Percentiles rank a stretch among this genome's conserved stretches.
phyloP scores from a whole-genome alignment of 192 early-diverging fungal species.

The Diversispora epigaea region DNA sequence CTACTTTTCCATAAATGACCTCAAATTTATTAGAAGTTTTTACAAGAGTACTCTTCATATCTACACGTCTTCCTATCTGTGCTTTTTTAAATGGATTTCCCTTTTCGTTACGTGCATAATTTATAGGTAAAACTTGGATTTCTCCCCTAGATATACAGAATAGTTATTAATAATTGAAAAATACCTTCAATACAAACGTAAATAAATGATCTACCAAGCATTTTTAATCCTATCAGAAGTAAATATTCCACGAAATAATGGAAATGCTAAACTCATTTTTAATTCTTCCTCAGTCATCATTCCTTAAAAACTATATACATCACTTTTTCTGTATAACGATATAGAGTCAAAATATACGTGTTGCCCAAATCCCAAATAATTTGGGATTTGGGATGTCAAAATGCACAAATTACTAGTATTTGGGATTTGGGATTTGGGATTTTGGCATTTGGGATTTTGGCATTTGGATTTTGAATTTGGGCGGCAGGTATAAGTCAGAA shows the following conservation, averaged over 20 bases:
- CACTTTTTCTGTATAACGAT: conserved; percentile 14
- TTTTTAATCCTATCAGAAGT: conserved; percentile 12
- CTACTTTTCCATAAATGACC: conserved; percentile 13
- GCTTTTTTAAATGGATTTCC: conserved; percentile 11
- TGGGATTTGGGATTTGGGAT: no score
- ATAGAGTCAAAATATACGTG: neutral
- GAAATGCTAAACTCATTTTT: conserved; percentile 7
- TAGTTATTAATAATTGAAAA: neutral
- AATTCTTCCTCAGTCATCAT: conserved; percentile 20
- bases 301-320: neutral
- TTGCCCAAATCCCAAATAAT: no score
- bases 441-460: no score
- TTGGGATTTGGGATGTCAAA: no score
- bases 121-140: conserved; percentile 5
- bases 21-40: conserved; percentile 11
- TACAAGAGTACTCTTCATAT: conserved; percentile 1
- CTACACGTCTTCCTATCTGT: neutral
- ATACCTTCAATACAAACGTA: neutral
- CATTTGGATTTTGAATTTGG: no score
- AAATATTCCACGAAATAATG: conserved; percentile 23
- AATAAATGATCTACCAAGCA: conserved; percentile 15
- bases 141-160: conserved; percentile 15
- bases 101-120: conserved; percentile 6
- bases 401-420: no score
- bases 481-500: no score